Percentiles rank a stretch among this genome's conserved stretches.
Evolutionary conservation across 2,329 filamentous ascomycete genomes (phyloP).

Genomic region (Penicillium occitanis): DNA sequence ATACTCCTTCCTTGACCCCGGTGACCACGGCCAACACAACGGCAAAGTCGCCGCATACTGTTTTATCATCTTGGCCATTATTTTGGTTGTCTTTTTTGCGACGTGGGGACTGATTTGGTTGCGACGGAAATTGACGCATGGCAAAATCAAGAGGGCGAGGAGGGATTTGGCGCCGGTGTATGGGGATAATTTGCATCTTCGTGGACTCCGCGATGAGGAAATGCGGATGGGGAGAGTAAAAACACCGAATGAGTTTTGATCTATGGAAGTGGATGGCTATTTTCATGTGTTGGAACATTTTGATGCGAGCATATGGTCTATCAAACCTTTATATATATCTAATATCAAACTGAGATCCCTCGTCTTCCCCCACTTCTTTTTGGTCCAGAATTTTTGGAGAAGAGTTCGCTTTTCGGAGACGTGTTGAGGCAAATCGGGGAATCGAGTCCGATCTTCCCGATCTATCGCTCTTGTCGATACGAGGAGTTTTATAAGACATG

Average conservation of each 20-base stretch:
- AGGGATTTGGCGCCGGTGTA: slow-evolving; percentile 23
- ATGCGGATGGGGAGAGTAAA: background rate
- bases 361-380: background rate
- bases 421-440: background rate
- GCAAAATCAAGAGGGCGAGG: slow-evolving; percentile 28
- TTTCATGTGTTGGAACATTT: background rate
- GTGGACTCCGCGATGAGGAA: background rate
- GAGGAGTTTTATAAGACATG: background rate
- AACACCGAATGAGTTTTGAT: slow-evolving; percentile 8
- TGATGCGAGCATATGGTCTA: background rate
- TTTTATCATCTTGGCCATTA: slow-evolving; percentile 57
- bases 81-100: slow-evolving; percentile 55
- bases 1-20: slow-evolving; percentile 73
- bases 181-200: background rate
- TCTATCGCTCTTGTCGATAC: background rate
- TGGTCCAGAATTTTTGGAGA: background rate
- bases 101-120: slow-evolving; percentile 56
- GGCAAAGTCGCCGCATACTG: slow-evolving; percentile 64
- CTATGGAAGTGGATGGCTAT: background rate
- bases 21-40: slow-evolving; percentile 45
- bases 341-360: background rate
- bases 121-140: slow-evolving; percentile 49
- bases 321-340: background rate
- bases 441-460: background rate
- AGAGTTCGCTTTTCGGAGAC: background rate